Evolutionary conservation across 768 basidiomycete species (phyloP).

Genomic region (Pisolithus tinctorius): DNA sequence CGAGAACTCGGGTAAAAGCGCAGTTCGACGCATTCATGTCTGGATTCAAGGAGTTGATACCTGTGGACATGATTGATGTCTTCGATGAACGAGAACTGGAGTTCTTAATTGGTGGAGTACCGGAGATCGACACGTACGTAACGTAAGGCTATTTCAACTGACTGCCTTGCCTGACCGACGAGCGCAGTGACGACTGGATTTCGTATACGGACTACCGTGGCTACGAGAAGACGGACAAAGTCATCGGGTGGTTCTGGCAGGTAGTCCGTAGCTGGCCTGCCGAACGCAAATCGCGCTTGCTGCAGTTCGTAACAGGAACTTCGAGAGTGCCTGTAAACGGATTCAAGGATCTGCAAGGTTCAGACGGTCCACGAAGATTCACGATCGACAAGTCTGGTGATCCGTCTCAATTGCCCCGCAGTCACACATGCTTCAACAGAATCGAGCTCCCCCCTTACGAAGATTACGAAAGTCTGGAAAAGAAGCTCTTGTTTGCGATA

Average conservation of each 20-base stretch:
- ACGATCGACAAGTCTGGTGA: constrained; percentile 95
- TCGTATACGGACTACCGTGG: constrained; percentile 92
- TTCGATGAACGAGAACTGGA: constrained; percentile 91
- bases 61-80: constrained; percentile 76
- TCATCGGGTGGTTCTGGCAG: constrained; percentile 96
- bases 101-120: constrained; percentile 87
- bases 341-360: constrained; percentile 91
- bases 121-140: constrained; percentile 79
- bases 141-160: not conserved
- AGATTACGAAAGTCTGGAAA: constrained; percentile 80
- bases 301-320: constrained; percentile 86
- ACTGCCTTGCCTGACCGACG: constrained; percentile 2
- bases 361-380: constrained; percentile 86
- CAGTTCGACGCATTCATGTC: constrained; percentile 85
- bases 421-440: constrained; percentile 92
- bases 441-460: constrained; percentile 87
- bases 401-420: constrained; percentile 78
- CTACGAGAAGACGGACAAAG: constrained; percentile 79
- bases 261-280: constrained; percentile 85
- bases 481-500: constrained; percentile 77
- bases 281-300: constrained; percentile 77
- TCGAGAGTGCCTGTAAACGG: constrained; percentile 88
- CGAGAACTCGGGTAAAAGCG: constrained; percentile 70
- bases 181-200: constrained; percentile 76
- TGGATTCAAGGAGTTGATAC: constrained; percentile 80